Base-by-base conservation (phyloP, 208 protist genomes). In the Phytomonas sp. region DNA sequence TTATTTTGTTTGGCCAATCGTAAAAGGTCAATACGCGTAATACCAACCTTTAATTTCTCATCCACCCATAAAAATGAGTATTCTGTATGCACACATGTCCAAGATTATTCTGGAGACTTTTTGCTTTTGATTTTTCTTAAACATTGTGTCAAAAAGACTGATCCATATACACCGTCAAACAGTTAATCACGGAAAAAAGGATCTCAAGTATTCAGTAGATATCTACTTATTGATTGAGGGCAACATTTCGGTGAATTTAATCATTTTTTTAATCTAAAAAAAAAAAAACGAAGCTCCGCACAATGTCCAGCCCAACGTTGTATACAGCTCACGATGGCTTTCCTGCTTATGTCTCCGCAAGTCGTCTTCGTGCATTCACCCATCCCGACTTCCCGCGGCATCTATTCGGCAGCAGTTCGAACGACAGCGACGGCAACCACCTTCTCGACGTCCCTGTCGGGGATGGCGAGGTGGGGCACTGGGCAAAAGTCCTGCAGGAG, bases 381-480 rank as follows among this genome's bases (percentile, higher is more conserved):
- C 40, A 49, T 19, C 40, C 40, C 2, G 40, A 49, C 40, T 19
- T 49, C 12, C 40, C 6, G 40, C 40, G 40, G 2, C 6, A 4
- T 49, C 6, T 49, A 49, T 49, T 12, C 40, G 19, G 12, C 40
- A 49, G 40, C 40, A 23, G 10, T 12, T 19, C 2, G 26, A 63
- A 70, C 63, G 30, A 59, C 6, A 67, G 73, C 6, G 62, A 66
- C 10, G 79, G 76, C 63, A 83, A 83, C 71, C 85, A 81, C 59
- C 66, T 84, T 8, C 37, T 94, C 37, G 86, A 94, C 75, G 86
- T 91, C 0, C 89, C 89, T 1, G 70, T 94, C 49, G 90, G 81
- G 66, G 72, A 75, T 34, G 64, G 63, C 1, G 89, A 94, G 29
- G 78, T 94, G 3, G 69, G 77, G 4, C 78, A 78, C 2, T 91